Conservation (phyloP, 257 asterid genomes). For the Lavandula angustifolia region DNA sequence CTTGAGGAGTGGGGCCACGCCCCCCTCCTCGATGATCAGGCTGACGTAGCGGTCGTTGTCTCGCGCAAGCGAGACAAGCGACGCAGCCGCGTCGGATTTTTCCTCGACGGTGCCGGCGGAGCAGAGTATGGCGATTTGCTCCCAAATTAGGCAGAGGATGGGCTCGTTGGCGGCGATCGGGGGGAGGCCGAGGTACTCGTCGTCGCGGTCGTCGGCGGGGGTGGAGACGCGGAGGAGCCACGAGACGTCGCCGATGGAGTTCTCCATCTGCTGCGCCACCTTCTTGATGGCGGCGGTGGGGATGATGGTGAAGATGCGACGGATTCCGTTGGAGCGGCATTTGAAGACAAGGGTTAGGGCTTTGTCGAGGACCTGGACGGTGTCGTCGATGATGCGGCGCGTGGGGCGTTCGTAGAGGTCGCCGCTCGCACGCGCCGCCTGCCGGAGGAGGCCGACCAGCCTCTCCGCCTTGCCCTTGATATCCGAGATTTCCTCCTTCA, state of each 20-base stretch:
- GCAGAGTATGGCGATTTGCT: conserved; percentile 62
- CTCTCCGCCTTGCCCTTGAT: conserved; percentile 54
- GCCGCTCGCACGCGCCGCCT: conserved; percentile 64
- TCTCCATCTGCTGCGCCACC: conserved; percentile 61
- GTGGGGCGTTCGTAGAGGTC: conserved; percentile 77
- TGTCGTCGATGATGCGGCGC: conserved; percentile 75
- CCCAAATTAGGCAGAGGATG: conserved; percentile 73
- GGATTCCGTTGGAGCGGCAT: conserved; percentile 62
- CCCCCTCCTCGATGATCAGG: conserved; percentile 84
- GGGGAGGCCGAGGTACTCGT: conserved; percentile 62
- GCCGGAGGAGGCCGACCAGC: conserved; percentile 60
- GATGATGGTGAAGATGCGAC: conserved; percentile 64
- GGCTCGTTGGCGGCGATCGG: conserved; percentile 86
- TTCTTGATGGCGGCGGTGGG: conserved; percentile 58
- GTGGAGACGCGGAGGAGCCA: conserved; percentile 81
- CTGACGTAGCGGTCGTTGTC: conserved; percentile 75
- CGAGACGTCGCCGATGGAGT: conserved; percentile 70
- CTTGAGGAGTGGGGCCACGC: conserved; percentile 64
- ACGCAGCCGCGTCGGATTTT: conserved; percentile 63
- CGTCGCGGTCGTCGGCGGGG: conserved; percentile 66
- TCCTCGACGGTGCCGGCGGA: conserved; percentile 62
- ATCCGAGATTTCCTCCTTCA: conserved; percentile 57
- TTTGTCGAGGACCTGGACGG: conserved; percentile 63
- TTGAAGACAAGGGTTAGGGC: conserved; percentile 62
- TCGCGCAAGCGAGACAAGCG: conserved; percentile 64